Evolutionary conservation across 495 filamentous ascomycete species (phyloP).

Genomic region (Talaromyces thailandensis): DNA sequence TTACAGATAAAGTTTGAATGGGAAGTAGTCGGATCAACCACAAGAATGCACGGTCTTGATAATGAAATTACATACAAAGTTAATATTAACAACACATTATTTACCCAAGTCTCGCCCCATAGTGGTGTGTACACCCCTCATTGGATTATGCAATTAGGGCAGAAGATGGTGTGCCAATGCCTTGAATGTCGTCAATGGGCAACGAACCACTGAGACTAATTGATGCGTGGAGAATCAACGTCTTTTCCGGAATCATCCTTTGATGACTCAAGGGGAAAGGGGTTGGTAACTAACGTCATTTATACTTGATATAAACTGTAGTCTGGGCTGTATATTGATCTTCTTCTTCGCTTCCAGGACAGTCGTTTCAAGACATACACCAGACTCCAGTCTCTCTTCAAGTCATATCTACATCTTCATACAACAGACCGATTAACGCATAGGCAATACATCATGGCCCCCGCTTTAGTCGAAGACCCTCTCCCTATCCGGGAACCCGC

Average conservation of each 20-base stretch:
- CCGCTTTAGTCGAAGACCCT: constrained; percentile 38
- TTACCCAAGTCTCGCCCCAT: neutral
- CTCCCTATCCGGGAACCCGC: constrained; percentile 23
- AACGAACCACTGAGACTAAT: neutral
- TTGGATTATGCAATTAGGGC: neutral
- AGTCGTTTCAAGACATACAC: neutral
- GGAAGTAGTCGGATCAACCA: neutral
- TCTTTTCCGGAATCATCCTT: neutral
- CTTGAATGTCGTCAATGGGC: neutral
- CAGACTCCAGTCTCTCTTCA: neutral
- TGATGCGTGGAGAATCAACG: neutral
- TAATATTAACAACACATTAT: neutral
- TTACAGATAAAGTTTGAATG: neutral
- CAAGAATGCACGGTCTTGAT: neutral
- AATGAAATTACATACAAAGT: neutral
- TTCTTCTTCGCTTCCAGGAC: neutral
- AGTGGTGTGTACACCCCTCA: neutral
- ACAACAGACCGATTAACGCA: neutral
- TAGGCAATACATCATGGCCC: constrained; percentile 37
- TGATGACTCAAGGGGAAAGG: neutral
- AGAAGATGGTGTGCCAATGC: neutral
- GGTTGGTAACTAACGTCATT: neutral
- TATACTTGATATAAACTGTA: neutral
- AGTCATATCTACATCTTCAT: neutral
- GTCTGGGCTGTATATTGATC: neutral